Evolutionary conservation across 352 stramenopile species (phyloP), one percentile per base, ranked within the genome.

Genomic region (Pythium dissimile): DNA sequence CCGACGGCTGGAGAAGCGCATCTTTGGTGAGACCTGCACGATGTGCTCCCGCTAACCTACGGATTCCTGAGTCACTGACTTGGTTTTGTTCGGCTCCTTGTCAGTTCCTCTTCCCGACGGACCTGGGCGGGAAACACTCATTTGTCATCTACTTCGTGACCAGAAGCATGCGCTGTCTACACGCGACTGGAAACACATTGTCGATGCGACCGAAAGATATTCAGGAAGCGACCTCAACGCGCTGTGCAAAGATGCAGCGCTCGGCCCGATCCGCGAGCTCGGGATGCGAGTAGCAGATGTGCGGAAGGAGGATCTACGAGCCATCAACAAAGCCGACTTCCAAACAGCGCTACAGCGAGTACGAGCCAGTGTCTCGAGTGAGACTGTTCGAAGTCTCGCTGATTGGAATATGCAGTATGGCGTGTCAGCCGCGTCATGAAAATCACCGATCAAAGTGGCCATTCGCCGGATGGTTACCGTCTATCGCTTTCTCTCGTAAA

Each of bases 221-320:
- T 93, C 85, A 8, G 85, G 85, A 4, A 93, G 83, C 39, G 85
- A 95, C 61, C 64, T 95, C 18, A 98, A 98, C 54, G 93, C 97
- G 62, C 56, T 99, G 0, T 98, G 93, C 63, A 94, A 97, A 58
- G 94, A 97, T 41, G 95, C 95, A 13, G 92, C 92, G 21, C 90
- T 97, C 54, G 89, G 95, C 18, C 88, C 92, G 2, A 91, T 98
- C 27, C 86, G 94, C 32, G 84, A 88, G 10, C 67, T 92, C 37
- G 82, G 84, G 27, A 59, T 64, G 10, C 76, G 75, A 37, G 66
- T 94, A 30, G 69, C 72, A 5, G 55, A 89, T 21, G 78, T 86
- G 6, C 71, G 69, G 45, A 71, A 61, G 16, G 78, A 89, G 47
- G 80, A 94, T 15, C 59, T 94, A 21, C 71, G 84, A 20, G 67